phyloP scores from a whole-genome alignment of 176 grass and related monocot genomes.

The Eragrostis nindensis region DNA sequence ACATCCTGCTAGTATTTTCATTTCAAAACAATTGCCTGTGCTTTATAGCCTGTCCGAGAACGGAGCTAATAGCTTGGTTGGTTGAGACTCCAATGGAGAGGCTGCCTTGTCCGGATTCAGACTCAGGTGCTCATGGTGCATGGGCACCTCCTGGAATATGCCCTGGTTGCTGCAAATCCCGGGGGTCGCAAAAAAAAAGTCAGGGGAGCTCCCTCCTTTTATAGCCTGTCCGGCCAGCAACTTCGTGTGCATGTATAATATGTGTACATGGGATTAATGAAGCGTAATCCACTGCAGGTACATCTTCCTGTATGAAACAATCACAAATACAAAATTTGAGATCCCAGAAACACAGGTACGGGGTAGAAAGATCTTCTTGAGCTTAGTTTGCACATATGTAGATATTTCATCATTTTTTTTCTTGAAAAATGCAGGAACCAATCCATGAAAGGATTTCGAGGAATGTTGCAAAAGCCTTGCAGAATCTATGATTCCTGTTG shows the following conservation, averaged over 20 bases:
- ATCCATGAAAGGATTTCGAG: slow-evolving; percentile 87
- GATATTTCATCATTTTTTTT: slow-evolving; percentile 29
- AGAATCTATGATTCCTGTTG: slow-evolving; percentile 46
- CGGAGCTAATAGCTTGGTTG: too few relatives aligned
- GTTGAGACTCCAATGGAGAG: too few relatives aligned
- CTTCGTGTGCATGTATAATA: neutral
- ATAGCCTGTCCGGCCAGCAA: neutral
- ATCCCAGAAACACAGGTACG: slow-evolving; percentile 68
- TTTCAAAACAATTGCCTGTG: too few relatives aligned
- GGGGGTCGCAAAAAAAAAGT: too few relatives aligned
- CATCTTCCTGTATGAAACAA: slow-evolving; percentile 93
- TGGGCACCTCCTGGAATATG: too few relatives aligned
- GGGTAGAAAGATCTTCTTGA: neutral
- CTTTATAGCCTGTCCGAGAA: too few relatives aligned
- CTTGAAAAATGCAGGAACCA: slow-evolving; percentile 62
- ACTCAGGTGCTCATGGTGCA: too few relatives aligned
- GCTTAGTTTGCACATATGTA: slow-evolving; percentile 17
- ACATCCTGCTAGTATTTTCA: neutral
- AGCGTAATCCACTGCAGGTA: slow-evolving; percentile 52
- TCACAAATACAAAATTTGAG: slow-evolving; percentile 77
- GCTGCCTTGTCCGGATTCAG: too few relatives aligned
- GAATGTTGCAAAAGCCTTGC: slow-evolving; percentile 64
- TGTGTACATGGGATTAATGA: slow-evolving; percentile 18
- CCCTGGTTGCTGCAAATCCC: too few relatives aligned
- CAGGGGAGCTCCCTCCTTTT: too few relatives aligned